Conservation (phyloP, 352 stramenopile genomes). For the Nannochloropsis limnetica region DNA sequence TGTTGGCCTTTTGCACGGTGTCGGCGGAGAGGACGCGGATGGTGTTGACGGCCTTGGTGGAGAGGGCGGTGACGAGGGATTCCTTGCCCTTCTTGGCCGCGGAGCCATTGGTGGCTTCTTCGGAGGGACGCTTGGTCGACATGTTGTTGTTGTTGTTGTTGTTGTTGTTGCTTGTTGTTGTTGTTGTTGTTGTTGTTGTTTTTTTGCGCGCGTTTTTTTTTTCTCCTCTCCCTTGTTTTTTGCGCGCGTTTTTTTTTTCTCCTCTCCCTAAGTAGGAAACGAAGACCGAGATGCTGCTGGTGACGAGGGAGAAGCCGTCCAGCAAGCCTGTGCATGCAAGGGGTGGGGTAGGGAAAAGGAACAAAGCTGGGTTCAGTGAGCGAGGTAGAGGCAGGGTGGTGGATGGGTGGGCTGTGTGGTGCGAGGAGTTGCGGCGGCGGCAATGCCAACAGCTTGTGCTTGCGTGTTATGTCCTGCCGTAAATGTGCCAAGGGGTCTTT, state of each 20-base stretch:
- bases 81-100: conserved; percentile 13
- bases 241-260: too few species aligned
- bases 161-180: too few species aligned
- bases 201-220: too few species aligned
- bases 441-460: not conserved
- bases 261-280: not conserved
- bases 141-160: not conserved
- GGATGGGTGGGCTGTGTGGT: not conserved
- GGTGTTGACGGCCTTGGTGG: conserved; percentile 86
- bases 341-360: not conserved
- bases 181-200: too few species aligned
- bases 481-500: not conserved
- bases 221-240: too few species aligned
- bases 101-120: conserved; percentile 12
- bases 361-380: not conserved
- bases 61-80: conserved; percentile 23
- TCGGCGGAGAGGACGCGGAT: conserved; percentile 92
- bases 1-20: conserved; percentile 92
- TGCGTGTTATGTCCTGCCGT: not conserved
- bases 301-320: not conserved
- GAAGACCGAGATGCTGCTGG: not conserved
- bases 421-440: too few species aligned
- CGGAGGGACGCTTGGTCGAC: not conserved
- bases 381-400: not conserved
- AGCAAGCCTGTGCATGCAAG: not conserved